phyloP scores from a whole-genome alignment of 225 moss, liverwort and hornwort genomes.

The Pleurozium schreberi region DNA sequence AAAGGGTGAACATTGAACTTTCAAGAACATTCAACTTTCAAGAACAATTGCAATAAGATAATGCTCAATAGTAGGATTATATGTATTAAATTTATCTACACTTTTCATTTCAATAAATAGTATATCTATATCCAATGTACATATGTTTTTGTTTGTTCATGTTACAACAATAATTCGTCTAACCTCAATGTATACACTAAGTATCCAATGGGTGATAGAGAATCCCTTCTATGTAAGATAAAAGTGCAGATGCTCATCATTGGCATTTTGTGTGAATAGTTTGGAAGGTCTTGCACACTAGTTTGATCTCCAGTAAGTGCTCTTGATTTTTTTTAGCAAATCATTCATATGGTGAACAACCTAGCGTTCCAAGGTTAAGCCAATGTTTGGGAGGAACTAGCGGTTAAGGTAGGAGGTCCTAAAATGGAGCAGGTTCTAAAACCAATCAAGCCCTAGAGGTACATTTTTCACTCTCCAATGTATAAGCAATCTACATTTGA shows the following conservation, averaged over 20 bases:
- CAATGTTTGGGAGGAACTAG: too few relatives aligned
- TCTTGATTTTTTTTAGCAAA: not conserved
- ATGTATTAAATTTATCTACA: not conserved
- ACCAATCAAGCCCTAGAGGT: too few relatives aligned
- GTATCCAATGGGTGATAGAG: too few relatives aligned
- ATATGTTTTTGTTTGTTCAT: not conserved
- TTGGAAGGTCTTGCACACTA: not conserved
- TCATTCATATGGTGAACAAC: too few relatives aligned
- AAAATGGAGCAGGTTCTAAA: too few relatives aligned
- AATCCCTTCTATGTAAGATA: too few relatives aligned
- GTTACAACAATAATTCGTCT: not conserved
- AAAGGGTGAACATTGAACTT: not conserved
- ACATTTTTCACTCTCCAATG: too few relatives aligned
- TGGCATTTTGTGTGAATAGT: not conserved
- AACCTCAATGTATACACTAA: too few relatives aligned
- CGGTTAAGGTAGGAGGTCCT: too few relatives aligned
- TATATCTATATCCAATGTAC: not conserved
- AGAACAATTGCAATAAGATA: not conserved
- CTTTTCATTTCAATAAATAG: not conserved
- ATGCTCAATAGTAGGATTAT: not conserved
- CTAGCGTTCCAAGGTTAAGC: rapidly evolving
- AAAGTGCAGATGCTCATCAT: too few relatives aligned
- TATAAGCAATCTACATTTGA: too few relatives aligned
- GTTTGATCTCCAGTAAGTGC: not conserved
- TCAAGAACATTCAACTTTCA: not conserved